Conservation (phyloP, 116 monocot genomes). For the Cymodocea nodosa region DNA sequence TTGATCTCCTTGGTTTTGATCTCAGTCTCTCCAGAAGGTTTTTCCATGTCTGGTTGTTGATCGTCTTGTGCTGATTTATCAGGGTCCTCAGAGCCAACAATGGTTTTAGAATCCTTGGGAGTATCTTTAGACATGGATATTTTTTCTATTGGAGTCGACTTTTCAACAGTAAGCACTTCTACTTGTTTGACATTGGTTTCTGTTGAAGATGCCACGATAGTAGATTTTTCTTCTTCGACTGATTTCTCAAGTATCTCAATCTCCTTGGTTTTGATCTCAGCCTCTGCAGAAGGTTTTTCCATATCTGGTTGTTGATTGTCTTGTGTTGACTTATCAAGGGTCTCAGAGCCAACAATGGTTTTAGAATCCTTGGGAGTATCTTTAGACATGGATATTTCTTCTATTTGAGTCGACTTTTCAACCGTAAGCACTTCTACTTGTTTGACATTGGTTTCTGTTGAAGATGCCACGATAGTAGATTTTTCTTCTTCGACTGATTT, state of each 20-base stretch:
- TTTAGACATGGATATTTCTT: not conserved
- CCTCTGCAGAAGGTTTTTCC: not conserved
- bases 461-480: not conserved
- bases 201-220: not conserved
- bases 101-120: not conserved
- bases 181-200: not conserved
- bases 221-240: not conserved
- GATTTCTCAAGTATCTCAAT: slow-evolving; percentile 2
- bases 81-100: not conserved
- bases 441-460: not conserved
- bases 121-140: not conserved
- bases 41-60: not conserved
- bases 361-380: not conserved
- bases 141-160: not conserved
- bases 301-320: not conserved
- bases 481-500: slow-evolving; percentile 1
- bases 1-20: not conserved
- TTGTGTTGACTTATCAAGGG: not conserved
- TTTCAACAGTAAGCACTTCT: not conserved
- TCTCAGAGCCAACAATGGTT: not conserved
- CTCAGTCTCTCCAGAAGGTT: not conserved
- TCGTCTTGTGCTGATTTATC: not conserved
- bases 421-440: not conserved
- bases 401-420: not conserved
- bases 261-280: not conserved